These are phyloP conservation scores for Nakataea oryzae DNA, from an alignment of 2,329 filamentous ascomycete genomes.

Conservation along the genomic window DNA sequence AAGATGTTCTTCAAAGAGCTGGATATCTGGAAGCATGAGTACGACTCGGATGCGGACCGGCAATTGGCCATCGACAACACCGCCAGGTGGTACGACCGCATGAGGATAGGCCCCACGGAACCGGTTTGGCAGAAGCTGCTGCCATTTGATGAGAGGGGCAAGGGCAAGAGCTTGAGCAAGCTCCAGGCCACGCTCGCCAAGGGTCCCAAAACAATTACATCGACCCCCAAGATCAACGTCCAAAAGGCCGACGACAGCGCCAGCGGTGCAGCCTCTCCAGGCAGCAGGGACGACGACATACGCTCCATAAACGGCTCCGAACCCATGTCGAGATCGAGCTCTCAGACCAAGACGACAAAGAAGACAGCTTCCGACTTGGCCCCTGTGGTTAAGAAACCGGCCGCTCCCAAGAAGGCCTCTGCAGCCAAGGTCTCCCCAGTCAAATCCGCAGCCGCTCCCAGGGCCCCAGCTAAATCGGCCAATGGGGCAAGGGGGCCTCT, in stretches of 20 bases:
- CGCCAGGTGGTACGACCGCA: constrained; percentile 47
- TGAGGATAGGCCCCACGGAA: constrained; percentile 43
- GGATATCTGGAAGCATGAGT: constrained; percentile 53
- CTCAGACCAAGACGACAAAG: constrained; percentile 43
- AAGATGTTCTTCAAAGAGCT: constrained; percentile 53
- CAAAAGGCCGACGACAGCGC: constrained; percentile 38
- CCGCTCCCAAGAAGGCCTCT: constrained; percentile 30
- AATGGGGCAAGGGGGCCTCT: constrained; percentile 23
- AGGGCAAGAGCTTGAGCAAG: constrained; percentile 50
- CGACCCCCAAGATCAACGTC: constrained; percentile 35
- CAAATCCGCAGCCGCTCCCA: constrained; percentile 24
- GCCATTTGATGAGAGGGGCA: constrained; percentile 44
- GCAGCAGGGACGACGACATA: constrained; percentile 29
- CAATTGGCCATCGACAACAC: constrained; percentile 53
- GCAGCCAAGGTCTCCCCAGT: constrained; percentile 23
- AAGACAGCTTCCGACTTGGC: constrained; percentile 27
- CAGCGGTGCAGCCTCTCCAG: constrained; percentile 19
- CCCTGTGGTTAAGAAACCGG: constrained; percentile 35
- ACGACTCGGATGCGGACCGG: constrained; percentile 40
- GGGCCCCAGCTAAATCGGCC: constrained; percentile 16
- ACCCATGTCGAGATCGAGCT: constrained; percentile 36
- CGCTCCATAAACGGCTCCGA: constrained; percentile 26
- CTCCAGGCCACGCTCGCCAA: constrained; percentile 49
- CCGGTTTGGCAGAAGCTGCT: constrained; percentile 53
- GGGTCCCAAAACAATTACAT: constrained; percentile 20